These are phyloP conservation scores for Phytopythium vexans DNA, from an alignment of 352 stramenopile genomes.

Conservation along the genomic window DNA sequence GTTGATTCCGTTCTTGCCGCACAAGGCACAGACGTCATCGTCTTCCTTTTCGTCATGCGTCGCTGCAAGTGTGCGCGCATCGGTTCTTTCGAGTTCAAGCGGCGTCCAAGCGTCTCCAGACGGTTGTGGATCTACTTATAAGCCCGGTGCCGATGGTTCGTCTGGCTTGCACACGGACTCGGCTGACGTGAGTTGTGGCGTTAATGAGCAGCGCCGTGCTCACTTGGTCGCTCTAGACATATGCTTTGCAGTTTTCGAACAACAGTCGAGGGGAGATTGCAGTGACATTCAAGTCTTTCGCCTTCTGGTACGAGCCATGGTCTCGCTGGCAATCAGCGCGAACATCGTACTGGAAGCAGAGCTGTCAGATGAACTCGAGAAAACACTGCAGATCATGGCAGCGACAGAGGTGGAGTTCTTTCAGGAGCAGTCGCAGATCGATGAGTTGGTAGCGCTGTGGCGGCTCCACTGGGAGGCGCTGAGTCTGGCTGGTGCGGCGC, in stretches of 20 bases:
- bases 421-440: conserved; percentile 41
- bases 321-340: conserved; percentile 39
- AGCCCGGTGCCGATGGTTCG: background rate
- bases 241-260: conserved; percentile 38
- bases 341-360: conserved; percentile 29
- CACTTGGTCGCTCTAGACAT: conserved; percentile 54
- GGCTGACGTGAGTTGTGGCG: no score
- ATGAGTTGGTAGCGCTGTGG: conserved; percentile 64
- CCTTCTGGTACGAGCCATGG: conserved; percentile 49
- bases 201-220: background rate
- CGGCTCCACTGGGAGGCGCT: conserved; percentile 44
- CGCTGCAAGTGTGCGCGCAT: background rate
- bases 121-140: no score
- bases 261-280: conserved; percentile 13
- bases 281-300: conserved; percentile 22
- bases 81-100: no score
- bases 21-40: background rate
- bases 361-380: conserved; percentile 33
- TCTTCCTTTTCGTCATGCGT: no score
- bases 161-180: background rate
- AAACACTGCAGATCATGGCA: conserved; percentile 76
- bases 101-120: no score
- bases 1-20: conserved; percentile 18
- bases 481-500: background rate
- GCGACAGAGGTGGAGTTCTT: conserved; percentile 75